Evolutionary conservation across 164 flowering plant genomes (phyloP), one percentile per base, ranked within the genome.

Genomic region (Brasenia schreberi): DNA sequence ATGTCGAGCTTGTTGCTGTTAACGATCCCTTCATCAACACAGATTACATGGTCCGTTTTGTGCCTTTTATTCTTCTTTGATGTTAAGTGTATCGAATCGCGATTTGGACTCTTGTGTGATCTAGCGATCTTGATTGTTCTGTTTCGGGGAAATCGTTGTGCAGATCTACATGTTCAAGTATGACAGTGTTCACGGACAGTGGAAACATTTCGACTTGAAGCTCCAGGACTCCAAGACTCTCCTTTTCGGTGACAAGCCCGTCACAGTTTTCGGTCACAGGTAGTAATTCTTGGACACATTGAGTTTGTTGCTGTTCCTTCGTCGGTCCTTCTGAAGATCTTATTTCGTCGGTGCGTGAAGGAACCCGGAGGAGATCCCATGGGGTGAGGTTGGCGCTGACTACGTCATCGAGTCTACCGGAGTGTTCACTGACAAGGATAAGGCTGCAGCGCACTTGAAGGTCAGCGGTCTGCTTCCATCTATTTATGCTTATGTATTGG

Each of bases 371-470:
- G 91, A 87, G 68, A 89, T 92, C 43, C 92, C 92, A 4, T 92
- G 98, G 98, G 96, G 89, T 67, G 89, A 87, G 67, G 72, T 65
- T 77, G 95, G 96, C 10, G 92, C 82, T 63, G 98, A 92, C 63
- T 92, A 76, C 78, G 98, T 92, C 66, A 86, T 92, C 71, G 98
- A 92, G 74, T 89, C 98, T 61, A 89, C 96, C 62, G 98, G 96
- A 12, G 86, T 86, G 66, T 92, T 92, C 72, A 92, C 98, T 64
- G 89, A 92, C 23, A 5, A 81, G 19, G 90, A 78, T 0, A 89
- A 86, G 79, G 97, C 96, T 39, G 76, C 94, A 61, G 71, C 77
- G 45, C 97, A 92, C 71, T 73, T 79, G 70, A 87, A 86, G 94
- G 97, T 88, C 10, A 4, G 1, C 12, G 56, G 4, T 14, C 56